Conservation (phyloP, 805 yeast genomes). For the Ogataea methylovora region DNA sequence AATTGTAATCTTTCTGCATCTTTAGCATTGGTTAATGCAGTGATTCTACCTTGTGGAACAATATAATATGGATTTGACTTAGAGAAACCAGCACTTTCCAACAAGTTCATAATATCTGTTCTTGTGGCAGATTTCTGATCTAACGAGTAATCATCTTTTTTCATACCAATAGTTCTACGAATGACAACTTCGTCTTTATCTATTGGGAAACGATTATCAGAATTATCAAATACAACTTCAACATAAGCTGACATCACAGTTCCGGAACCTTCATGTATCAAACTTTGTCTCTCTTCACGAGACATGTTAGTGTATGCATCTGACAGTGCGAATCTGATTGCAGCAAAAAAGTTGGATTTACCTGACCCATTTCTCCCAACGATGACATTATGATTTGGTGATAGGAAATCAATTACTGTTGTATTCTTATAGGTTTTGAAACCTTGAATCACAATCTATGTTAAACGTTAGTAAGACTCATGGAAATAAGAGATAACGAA, state of each 20-base stretch:
- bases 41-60: conserved; percentile 93
- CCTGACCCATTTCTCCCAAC: conserved; percentile 97
- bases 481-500: background rate
- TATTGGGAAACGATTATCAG: conserved; percentile 67
- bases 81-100: conserved; percentile 91
- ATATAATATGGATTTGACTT: conserved; percentile 88
- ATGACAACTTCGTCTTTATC: conserved; percentile 63
- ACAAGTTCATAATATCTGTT: conserved; percentile 68
- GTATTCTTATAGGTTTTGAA: conserved; percentile 88
- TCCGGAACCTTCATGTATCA: conserved; percentile 86
- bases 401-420: conserved; percentile 66
- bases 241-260: conserved; percentile 90
- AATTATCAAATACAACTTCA: conserved; percentile 79
- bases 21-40: conserved; percentile 81
- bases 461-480: conserved; percentile 4
- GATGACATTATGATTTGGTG: conserved; percentile 79
- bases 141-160: conserved; percentile 83
- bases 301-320: conserved; percentile 84
- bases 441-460: conserved; percentile 71
- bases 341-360: conserved; percentile 91
- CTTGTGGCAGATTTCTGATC: conserved; percentile 76
- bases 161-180: conserved; percentile 86
- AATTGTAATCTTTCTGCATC: conserved; percentile 73
- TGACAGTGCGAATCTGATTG: conserved; percentile 84
- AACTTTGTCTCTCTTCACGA: conserved; percentile 77